Conservation (phyloP, 148 eudicot genomes). For the Amaranthus palmeri region DNA sequence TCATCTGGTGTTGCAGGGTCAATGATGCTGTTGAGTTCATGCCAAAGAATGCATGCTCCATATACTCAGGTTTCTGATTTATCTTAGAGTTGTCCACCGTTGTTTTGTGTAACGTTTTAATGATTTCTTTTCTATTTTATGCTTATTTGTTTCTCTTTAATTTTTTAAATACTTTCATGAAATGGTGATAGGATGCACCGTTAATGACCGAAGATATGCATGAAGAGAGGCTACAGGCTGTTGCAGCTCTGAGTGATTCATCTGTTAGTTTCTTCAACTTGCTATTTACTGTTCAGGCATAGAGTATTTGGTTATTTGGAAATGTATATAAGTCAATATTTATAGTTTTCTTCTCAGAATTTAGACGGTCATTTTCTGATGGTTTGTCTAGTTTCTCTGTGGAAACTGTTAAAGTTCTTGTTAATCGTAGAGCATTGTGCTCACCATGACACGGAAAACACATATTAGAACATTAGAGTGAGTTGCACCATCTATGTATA, state of each 20-base stretch:
- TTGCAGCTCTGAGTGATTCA: slow-evolving; percentile 69
- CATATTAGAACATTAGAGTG: not conserved
- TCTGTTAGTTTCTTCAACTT: slow-evolving; percentile 44
- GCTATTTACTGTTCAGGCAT: slow-evolving; percentile 2
- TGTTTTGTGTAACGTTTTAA: not conserved
- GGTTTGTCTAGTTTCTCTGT: not conserved
- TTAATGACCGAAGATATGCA: slow-evolving; percentile 99
- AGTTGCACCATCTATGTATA: no score
- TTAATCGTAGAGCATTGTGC: not conserved
- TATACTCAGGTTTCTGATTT: slow-evolving; percentile 60
- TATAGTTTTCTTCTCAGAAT: not conserved
- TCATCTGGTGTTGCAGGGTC: slow-evolving; percentile 64
- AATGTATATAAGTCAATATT: not conserved
- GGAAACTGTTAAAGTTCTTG: not conserved
- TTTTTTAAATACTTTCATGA: slow-evolving; percentile 3
- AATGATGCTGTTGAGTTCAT: slow-evolving; percentile 69
- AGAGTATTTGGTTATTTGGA: not conserved
- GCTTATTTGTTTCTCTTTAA: not conserved
- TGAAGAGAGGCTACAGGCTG: slow-evolving; percentile 81
- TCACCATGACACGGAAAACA: not conserved
- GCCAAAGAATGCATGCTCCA: slow-evolving; percentile 78
- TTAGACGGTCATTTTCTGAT: not conserved
- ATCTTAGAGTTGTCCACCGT: slow-evolving; percentile 10
- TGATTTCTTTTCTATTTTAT: slow-evolving; percentile 4
- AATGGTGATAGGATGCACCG: slow-evolving; percentile 67